Percentiles rank a stretch among this genome's conserved stretches.
phyloP scores from a whole-genome alignment of 768 basidiomycete genomes.

The Suillus subalutaceus region DNA sequence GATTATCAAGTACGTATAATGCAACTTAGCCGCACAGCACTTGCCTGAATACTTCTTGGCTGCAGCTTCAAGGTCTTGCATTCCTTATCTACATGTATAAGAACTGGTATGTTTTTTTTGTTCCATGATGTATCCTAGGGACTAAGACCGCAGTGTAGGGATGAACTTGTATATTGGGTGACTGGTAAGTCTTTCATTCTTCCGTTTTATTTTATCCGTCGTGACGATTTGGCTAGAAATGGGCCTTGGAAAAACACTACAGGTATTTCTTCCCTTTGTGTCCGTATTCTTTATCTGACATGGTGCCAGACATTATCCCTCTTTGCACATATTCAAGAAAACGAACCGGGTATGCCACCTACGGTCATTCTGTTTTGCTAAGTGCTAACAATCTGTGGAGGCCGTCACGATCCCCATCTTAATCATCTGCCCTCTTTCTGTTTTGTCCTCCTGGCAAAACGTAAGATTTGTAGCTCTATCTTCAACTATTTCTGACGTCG shows the following conservation, averaged over 20 bases:
- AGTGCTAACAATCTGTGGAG: constrained; percentile 22
- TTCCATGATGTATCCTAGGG: neutral
- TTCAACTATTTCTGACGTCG: neutral
- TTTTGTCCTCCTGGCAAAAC: constrained; percentile 59
- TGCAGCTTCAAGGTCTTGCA: constrained; percentile 60
- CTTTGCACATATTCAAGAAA: constrained; percentile 69
- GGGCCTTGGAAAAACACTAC: constrained; percentile 69
- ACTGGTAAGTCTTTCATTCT: constrained; percentile 46
- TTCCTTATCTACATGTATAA: constrained; percentile 69
- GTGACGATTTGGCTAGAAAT: constrained; percentile 41
- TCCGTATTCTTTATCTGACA: constrained; percentile 11
- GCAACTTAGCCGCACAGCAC: neutral
- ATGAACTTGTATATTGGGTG: constrained; percentile 76
- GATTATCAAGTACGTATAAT: constrained; percentile 60
- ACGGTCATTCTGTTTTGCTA: neutral
- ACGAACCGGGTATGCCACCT: constrained; percentile 38
- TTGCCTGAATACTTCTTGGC: constrained; percentile 8
- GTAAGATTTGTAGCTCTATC: constrained; percentile 31
- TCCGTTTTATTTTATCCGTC: neutral
- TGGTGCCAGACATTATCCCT: constrained; percentile 53
- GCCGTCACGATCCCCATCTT: constrained; percentile 60
- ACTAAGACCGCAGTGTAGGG: constrained; percentile 34
- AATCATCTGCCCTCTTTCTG: constrained; percentile 73
- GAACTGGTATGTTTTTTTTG: constrained; percentile 48
- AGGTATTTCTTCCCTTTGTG: constrained; percentile 35